phyloP scores from a whole-genome alignment of 805 yeast genomes.

The Wickerhamomyces kurtzmanii region DNA sequence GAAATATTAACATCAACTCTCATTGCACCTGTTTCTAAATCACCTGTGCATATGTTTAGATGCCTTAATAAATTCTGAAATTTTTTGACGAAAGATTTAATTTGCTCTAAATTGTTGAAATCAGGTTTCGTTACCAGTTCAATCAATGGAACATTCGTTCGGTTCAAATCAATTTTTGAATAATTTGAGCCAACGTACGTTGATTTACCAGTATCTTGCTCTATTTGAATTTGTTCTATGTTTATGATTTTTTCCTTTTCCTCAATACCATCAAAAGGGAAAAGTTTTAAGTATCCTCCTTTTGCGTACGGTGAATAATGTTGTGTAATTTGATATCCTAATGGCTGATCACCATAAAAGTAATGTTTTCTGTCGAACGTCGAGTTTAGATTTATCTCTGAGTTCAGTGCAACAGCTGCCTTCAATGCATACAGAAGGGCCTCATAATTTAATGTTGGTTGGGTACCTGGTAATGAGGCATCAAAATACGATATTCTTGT shows the following conservation, averaged over 20 bases:
- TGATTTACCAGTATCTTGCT: constrained; percentile 91
- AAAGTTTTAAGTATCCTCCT: constrained; percentile 48
- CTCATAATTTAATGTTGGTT: constrained; percentile 70
- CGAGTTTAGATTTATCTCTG: constrained; percentile 44
- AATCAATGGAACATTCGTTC: constrained; percentile 79
- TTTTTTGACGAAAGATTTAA: constrained; percentile 71
- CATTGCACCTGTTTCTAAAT: constrained; percentile 89
- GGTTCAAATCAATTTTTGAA: constrained; percentile 63
- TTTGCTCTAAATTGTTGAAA: constrained; percentile 54
- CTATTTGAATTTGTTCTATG: constrained; percentile 79
- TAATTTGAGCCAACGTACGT: constrained; percentile 32
- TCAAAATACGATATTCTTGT: constrained; percentile 69
- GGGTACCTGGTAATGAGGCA: constrained; percentile 86
- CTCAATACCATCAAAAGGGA: constrained; percentile 42
- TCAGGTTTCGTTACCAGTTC: constrained; percentile 93
- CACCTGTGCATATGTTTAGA: constrained; percentile 75
- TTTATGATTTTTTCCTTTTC: constrained; percentile 34
- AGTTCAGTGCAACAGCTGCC: constrained; percentile 62
- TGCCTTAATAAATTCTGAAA: constrained; percentile 64
- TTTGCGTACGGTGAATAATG: constrained; percentile 70
- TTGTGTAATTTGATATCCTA: constrained; percentile 94
- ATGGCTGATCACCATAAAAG: constrained; percentile 93
- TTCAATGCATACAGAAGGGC: constrained; percentile 62
- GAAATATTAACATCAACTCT: constrained; percentile 93
- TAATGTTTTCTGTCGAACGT: constrained; percentile 92